These are phyloP conservation scores for Neckera pumila DNA, from an alignment of 225 moss, liverwort and hornwort genomes.

Conservation along the genomic window DNA sequence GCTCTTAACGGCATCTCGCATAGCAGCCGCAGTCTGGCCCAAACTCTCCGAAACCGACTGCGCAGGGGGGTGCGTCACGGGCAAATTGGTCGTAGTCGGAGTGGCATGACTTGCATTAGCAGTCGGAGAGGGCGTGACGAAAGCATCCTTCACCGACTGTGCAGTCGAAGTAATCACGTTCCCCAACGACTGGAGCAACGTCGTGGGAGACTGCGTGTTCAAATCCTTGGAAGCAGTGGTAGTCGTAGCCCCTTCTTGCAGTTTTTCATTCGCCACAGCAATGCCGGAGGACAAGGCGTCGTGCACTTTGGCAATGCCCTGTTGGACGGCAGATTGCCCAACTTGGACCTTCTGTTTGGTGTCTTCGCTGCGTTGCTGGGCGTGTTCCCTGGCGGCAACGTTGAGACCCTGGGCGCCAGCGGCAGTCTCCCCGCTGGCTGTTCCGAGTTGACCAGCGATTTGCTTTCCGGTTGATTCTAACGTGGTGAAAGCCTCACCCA, in stretches of 20 bases:
- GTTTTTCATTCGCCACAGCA: conserved; percentile 16
- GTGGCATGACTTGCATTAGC: neutral
- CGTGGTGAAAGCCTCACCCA: conserved; percentile 4
- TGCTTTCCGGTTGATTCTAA: conserved; percentile 9
- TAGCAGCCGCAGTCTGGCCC: conserved; percentile 24
- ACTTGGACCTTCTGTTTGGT: neutral
- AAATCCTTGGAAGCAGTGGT: neutral
- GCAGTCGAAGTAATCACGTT: conserved; percentile 18
- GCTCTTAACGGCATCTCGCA: conserved; percentile 19
- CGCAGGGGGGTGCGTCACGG: conserved; percentile 26
- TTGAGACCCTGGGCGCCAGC: neutral
- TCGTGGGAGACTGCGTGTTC: neutral
- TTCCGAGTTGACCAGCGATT: neutral
- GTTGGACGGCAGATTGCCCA: conserved; percentile 24
- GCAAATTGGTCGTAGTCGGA: conserved; percentile 17
- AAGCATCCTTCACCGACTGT: conserved; percentile 25
- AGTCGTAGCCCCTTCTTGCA: neutral
- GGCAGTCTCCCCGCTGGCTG: neutral
- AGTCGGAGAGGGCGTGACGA: conserved; percentile 14
- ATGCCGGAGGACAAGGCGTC: conserved; percentile 21
- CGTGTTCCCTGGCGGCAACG: conserved; percentile 16
- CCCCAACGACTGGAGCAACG: conserved; percentile 23
- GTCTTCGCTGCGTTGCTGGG: conserved; percentile 10
- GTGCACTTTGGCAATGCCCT: conserved; percentile 28
- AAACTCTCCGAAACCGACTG: conserved; percentile 22